Percentiles rank a stretch among this genome's conserved stretches.
These are phyloP conservation scores for Tuctoria greenei DNA, from an alignment of 176 grass and related monocot genomes.

Conservation along the genomic window DNA sequence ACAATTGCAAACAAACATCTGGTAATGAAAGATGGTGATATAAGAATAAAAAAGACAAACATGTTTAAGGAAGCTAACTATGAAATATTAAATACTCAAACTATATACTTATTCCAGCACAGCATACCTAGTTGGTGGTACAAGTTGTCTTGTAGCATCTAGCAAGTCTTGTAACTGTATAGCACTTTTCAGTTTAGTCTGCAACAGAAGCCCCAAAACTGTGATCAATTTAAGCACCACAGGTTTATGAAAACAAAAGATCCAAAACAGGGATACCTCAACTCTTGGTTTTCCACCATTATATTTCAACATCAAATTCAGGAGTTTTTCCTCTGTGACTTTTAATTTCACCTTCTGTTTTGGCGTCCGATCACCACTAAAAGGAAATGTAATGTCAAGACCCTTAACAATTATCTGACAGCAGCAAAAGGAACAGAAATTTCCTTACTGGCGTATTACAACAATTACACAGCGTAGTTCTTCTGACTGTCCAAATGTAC, in stretches of 20 bases:
- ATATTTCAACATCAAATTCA: constrained; percentile 99
- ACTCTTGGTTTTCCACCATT: constrained; percentile 91
- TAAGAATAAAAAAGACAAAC: constrained; percentile 4
- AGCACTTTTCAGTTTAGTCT: constrained; percentile 99
- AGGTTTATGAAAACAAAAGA: constrained; percentile 21
- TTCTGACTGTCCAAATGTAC: constrained; percentile 97
- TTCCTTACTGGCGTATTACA: constrained; percentile 92
- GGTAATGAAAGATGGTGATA: background rate
- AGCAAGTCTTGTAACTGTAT: constrained; percentile 96
- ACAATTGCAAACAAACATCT: constrained; percentile 5
- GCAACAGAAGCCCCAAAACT: constrained; percentile 37
- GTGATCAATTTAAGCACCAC: constrained; percentile 13
- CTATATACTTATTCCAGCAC: constrained; percentile 29
- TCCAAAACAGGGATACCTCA: constrained; percentile 52
- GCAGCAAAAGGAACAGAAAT: constrained; percentile 22
- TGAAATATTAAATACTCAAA: constrained; percentile 9
- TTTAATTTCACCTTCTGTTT: constrained; percentile 99
- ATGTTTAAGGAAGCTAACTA: constrained; percentile 15
- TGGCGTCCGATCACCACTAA: constrained; percentile 94
- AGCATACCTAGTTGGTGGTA: constrained; percentile 82
- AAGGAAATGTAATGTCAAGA: constrained; percentile 44
- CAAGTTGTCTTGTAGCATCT: constrained; percentile 95
- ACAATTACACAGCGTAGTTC: constrained; percentile 93
- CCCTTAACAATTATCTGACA: background rate
- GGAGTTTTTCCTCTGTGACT: constrained; percentile 94